Evolutionary conservation across 306 rosid species (phyloP).

Genomic region (Lupinus albus): DNA sequence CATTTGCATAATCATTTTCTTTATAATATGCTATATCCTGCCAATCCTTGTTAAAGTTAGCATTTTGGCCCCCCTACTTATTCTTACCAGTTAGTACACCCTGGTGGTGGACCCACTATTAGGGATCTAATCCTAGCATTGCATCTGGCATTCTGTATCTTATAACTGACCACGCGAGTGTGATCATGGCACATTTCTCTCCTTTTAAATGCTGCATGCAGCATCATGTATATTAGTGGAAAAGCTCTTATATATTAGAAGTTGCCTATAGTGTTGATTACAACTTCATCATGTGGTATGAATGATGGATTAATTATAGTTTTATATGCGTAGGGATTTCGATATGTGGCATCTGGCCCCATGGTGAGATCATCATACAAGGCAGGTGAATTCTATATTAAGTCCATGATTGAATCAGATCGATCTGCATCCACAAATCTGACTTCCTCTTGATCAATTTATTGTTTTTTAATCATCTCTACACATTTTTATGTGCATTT

Average conservation of each 20-base stretch:
- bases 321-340: slow-evolving; percentile 69
- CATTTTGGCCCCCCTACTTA: slow-evolving; percentile 1
- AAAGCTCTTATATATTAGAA: slow-evolving; percentile 22
- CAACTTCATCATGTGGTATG: slow-evolving; percentile 35
- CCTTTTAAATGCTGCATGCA: slow-evolving; percentile 32
- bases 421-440: slow-evolving; percentile 67
- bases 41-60: slow-evolving; percentile 6
- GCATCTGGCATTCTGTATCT: slow-evolving; percentile 32
- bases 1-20: too few relatives aligned
- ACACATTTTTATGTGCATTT: slow-evolving; percentile 37
- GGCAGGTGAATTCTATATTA: slow-evolving; percentile 92
- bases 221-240: slow-evolving; percentile 28
- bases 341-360: slow-evolving; percentile 92
- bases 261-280: slow-evolving; percentile 24
- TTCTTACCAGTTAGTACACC: slow-evolving; percentile 21
- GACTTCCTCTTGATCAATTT: slow-evolving; percentile 46
- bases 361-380: slow-evolving; percentile 93
- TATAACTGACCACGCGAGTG: slow-evolving; percentile 29
- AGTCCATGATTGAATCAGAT: slow-evolving; percentile 91
- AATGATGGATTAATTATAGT: slow-evolving; percentile 35
- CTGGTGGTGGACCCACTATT: slow-evolving; percentile 10
- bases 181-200: slow-evolving; percentile 31
- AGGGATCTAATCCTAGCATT: slow-evolving; percentile 17
- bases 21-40: slow-evolving; percentile 19
- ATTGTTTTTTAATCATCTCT: slow-evolving; percentile 1